Percentiles rank a stretch among this genome's conserved stretches.
Conservation (phyloP, 768 basidiomycete genomes). For the Sistotremastrum niveocremeum region DNA sequence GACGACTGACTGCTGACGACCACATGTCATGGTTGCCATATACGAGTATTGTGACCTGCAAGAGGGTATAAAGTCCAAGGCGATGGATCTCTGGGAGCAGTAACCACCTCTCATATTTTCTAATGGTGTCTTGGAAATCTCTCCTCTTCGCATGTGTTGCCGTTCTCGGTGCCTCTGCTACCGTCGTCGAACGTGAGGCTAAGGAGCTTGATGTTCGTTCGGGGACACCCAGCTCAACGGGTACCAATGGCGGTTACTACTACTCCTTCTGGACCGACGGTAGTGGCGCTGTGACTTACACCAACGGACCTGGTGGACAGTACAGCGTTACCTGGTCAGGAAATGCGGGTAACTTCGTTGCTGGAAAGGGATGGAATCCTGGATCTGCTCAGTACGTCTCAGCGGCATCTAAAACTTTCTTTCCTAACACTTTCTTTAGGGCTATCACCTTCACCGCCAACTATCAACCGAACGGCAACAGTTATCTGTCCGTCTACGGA, state of each 20-base stretch:
- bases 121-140: too few relatives aligned
- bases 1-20: too few relatives aligned
- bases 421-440: conserved; percentile 11
- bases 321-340: conserved; percentile 21
- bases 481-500: conserved; percentile 32
- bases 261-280: conserved; percentile 26
- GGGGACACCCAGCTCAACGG: conserved; percentile 14
- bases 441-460: conserved; percentile 24
- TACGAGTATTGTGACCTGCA: too few relatives aligned
- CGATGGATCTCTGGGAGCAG: too few relatives aligned
- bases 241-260: conserved; percentile 22
- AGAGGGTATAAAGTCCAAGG: too few relatives aligned
- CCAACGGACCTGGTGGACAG: conserved; percentile 17
- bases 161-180: too few relatives aligned
- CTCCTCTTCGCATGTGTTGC: too few relatives aligned
- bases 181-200: too few relatives aligned
- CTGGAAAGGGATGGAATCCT: conserved; percentile 26
- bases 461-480: conserved; percentile 26
- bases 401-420: not conserved
- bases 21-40: too few relatives aligned
- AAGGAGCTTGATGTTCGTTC: not conserved
- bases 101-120: too few relatives aligned
- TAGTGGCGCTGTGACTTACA: conserved; percentile 18
- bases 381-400: conserved; percentile 15
- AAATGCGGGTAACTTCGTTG: conserved; percentile 23